Evolutionary conservation across 208 protist species (phyloP).

Genomic region (Lotmaria passim): DNA sequence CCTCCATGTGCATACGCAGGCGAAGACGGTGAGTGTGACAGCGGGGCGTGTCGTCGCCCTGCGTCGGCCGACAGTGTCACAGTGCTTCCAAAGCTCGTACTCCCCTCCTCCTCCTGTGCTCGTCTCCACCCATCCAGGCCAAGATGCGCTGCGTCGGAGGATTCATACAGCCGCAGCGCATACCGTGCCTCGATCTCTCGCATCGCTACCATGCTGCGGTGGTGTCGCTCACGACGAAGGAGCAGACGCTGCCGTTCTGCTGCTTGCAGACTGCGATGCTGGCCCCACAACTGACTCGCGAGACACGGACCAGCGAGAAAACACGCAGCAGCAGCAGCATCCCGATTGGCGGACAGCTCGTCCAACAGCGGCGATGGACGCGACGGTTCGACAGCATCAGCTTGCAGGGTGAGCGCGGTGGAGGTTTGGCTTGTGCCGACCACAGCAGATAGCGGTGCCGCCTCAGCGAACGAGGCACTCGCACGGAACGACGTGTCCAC

Average conservation of each 20-base stretch:
- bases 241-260: neutral
- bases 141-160: slow-evolving; percentile 13
- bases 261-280: neutral
- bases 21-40: neutral
- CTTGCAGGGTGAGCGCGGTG: neutral
- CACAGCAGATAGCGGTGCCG: neutral
- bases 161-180: slow-evolving; percentile 14
- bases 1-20: no score
- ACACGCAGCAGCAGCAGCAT: no score
- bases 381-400: neutral
- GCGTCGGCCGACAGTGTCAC: neutral
- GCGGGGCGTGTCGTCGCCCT: neutral
- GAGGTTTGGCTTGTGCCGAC: neutral
- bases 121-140: slow-evolving; percentile 1
- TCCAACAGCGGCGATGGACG: neutral
- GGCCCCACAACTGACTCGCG: slow-evolving; percentile 21
- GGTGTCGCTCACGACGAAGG: slow-evolving; percentile 14
- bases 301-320: slow-evolving; percentile 12
- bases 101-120: neutral
- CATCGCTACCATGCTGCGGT: slow-evolving; percentile 3
- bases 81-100: neutral
- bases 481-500: neutral
- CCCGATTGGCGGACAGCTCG: neutral
- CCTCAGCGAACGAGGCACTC: neutral
- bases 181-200: slow-evolving; percentile 23